Percentiles rank a stretch among this genome's conserved stretches.
Conservation (phyloP, 2,329 filamentous ascomycete species). For the Tricladium varicosporioides region DNA sequence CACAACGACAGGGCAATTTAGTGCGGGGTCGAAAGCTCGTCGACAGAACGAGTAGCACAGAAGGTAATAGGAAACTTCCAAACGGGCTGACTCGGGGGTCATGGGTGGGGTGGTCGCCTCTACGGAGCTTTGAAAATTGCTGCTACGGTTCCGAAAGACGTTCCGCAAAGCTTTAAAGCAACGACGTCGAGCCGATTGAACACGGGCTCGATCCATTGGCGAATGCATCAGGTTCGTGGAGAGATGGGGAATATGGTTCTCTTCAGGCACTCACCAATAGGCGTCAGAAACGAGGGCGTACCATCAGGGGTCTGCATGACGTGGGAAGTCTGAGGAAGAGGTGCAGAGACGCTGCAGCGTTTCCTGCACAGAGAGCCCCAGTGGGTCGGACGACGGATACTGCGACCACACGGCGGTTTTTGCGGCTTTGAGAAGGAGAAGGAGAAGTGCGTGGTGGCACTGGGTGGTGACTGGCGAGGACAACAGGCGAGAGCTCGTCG, state of each 20-base stretch:
- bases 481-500: too few relatives aligned
- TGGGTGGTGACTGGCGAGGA: too few relatives aligned
- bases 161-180: conserved; percentile 21
- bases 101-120: conserved; percentile 3
- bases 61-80: background rate
- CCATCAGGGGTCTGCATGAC: conserved; percentile 28
- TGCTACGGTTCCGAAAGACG: background rate
- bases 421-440: conserved; percentile 1
- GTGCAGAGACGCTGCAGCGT: background rate
- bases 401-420: background rate
- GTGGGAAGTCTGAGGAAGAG: conserved; percentile 4
- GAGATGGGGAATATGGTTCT: conserved; percentile 13
- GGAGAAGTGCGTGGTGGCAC: too few relatives aligned
- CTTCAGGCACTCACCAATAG: conserved; percentile 29
- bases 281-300: conserved; percentile 22
- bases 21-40: conserved; percentile 7
- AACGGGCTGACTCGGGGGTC: background rate
- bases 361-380: background rate
- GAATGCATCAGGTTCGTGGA: conserved; percentile 11
- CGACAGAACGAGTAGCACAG: background rate
- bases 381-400: conserved; percentile 10
- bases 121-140: background rate
- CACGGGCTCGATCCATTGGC: conserved; percentile 27
- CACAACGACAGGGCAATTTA: background rate
- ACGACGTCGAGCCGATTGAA: conserved; percentile 26